Base-by-base conservation (phyloP, 1,284 basidiomycete genomes). In the Cryptococcus amylolentus region DNA sequence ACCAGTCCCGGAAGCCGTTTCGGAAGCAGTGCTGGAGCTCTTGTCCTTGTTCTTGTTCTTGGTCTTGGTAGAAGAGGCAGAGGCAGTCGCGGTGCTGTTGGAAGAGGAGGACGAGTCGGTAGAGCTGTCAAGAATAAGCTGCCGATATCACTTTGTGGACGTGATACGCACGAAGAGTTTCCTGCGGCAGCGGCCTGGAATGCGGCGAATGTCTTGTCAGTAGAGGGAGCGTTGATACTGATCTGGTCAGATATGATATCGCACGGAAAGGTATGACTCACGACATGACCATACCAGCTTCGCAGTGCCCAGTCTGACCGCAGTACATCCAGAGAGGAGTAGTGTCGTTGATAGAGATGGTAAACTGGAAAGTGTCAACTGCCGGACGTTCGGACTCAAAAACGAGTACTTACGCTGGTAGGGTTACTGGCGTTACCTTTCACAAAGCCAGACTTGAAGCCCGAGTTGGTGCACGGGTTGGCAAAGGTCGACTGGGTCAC, bases 291-390 rank as follows among this genome's bases (percentile, higher is more conserved):
- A 86, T 87, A 49, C 84, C 84, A 57, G 77, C 57, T 28, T 81
- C 80, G 67, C 84, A 86, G 71, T 86, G 84, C 23, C 61, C 66
- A 4, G 52, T 23, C 16, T 83, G 81, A 61, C 81, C 81, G 77
- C 84, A 86, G 80, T 77, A 85, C 74, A 83, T 84, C 84, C 84
- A 86, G 55, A 85, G 79, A 9, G 84, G 76, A 0, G 84, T 83
- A 49, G 81, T 79, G 72, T 82, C 80, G 64, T 81, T 83, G 61
- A 71, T 41, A 38, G 58, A 38, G 53, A 64, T 51, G 10, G 62
- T 60, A 47, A 60, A 65, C 48, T 72, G 71, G 42, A 70, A 6
- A 43, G 28, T n/a, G 7, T 23, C 23, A 12, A 40, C 1, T 7
- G 20, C 41, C 5, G 41, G 41, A 42, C 41, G 14, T 8, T n/a